Base-by-base conservation (phyloP, 2,329 filamentous ascomycete genomes). In the Conoideocrella luteorostrata region DNA sequence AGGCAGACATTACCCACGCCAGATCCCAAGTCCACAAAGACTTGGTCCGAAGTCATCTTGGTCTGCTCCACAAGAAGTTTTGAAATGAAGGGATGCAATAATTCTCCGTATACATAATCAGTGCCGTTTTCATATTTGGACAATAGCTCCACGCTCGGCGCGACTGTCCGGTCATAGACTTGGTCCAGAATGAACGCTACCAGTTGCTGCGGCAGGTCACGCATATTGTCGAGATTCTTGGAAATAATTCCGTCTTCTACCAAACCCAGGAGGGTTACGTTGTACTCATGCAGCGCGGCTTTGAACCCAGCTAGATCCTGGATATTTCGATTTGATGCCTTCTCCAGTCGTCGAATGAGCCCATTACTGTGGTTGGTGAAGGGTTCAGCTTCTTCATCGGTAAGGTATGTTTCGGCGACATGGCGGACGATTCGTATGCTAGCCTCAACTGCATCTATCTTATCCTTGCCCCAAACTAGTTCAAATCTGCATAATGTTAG, bases 1-100 rank as follows among this genome's bases (percentile, higher is more conserved):
- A 98, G 71, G 21, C 93, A 89, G 3, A 97, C 91, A 59, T 97
- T 98, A 38, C 91, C 93, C 13, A 97, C 93, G 23, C 93, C 93
- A 2, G 91, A 97, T 39, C 93, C 93, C 12, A 98, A 75, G 59
- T 98, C 93, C 47, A 98, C 83, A 61, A 98, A 97, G 29, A 94
- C 80, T 54, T 94, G 86, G 39, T 83, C 78, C 1, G 87, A 91
- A 47, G 80, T 89, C 62, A 97, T 80, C 35, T 79, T 74, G 3
- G 86, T 85, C 60, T 88, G 78, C 53, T 82, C 73, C 13, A 82
- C 78, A 53, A 98, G 82, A 47, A 97, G 88, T 46, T 83, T 80
- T 49, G 84, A 86, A 50, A 93, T 78, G 59, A 98, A 94, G 2
- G 83, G 82, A 17, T 89, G 85, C 23, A 93, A 74, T 21, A 98